phyloP scores from a whole-genome alignment of 768 basidiomycete genomes.

The Trametopsis cervina region DNA sequence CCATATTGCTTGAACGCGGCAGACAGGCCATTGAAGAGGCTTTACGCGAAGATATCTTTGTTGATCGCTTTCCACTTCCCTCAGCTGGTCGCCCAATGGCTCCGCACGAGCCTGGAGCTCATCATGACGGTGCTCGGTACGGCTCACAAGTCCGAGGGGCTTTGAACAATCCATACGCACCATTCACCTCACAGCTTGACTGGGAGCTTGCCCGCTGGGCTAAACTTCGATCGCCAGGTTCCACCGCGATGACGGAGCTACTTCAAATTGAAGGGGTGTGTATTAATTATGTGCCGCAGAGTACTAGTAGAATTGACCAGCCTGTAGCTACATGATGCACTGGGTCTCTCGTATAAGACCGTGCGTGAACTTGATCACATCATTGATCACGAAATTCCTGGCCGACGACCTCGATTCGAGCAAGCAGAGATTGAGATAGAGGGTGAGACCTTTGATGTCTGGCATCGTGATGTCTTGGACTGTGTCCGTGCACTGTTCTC shows the following conservation, averaged over 20 bases:
- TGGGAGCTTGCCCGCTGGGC: constrained; percentile 37
- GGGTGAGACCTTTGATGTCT: constrained; percentile 27
- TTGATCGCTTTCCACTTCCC: too few species aligned
- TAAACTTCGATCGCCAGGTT: constrained; percentile 28
- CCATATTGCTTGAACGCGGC: too few species aligned
- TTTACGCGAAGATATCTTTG: too few species aligned
- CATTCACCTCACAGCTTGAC: constrained; percentile 28
- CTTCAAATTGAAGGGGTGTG: constrained; percentile 33
- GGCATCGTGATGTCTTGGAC: constrained; percentile 26
- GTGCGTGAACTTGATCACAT: constrained; percentile 27
- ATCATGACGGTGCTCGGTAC: too few species aligned
- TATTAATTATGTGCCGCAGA: constrained; percentile 1
- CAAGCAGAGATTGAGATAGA: constrained; percentile 22
- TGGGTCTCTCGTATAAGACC: constrained; percentile 29
- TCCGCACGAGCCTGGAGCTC: too few species aligned
- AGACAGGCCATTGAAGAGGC: too few species aligned
- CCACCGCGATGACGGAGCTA: constrained; percentile 33
- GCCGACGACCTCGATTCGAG: constrained; percentile 20
- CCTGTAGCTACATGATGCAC: constrained; percentile 14
- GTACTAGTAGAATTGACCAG: neutral
- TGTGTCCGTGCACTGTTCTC: constrained; percentile 30
- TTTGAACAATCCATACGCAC: constrained; percentile 18
- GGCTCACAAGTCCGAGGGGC: too few species aligned
- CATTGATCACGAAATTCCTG: constrained; percentile 26
- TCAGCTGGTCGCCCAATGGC: too few species aligned